Evolutionary conservation across 129 eudicot species (phyloP).

Genomic region (Heracleum sosnowskyi): DNA sequence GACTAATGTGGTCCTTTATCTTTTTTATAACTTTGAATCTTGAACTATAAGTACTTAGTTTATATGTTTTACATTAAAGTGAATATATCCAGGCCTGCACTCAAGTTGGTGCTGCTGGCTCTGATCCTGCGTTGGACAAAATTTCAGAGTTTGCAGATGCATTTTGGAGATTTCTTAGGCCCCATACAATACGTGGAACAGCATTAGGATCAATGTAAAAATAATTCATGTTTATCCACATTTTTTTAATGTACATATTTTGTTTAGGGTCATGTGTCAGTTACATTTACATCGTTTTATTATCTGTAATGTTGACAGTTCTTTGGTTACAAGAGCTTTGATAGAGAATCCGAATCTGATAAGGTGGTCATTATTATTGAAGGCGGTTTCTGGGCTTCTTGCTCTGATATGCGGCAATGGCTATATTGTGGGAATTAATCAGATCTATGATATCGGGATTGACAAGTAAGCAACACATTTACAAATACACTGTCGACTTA

Average conservation of each 20-base stretch:
- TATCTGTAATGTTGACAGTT: conserved; percentile 36
- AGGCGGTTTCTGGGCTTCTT: conserved; percentile 83
- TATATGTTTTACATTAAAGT: conserved; percentile 21
- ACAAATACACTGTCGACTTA: neutral
- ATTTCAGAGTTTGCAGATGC: conserved; percentile 65
- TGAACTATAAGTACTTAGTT: conserved; percentile 10
- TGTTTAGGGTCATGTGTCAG: neutral
- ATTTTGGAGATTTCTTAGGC: conserved; percentile 94
- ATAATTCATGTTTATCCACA: neutral
- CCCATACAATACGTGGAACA: conserved; percentile 98
- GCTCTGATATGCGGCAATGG: conserved; percentile 98
- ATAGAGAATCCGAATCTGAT: conserved; percentile 85
- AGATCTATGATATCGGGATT: conserved; percentile 94
- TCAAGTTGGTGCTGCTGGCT: conserved; percentile 79
- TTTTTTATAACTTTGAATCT: neutral
- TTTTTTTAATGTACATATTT: neutral
- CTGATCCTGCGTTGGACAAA: conserved; percentile 52
- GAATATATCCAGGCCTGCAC: conserved; percentile 65
- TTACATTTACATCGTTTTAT: conserved; percentile 7
- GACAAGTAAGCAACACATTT: conserved; percentile 66
- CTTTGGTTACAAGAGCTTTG: conserved; percentile 81
- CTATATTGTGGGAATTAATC: conserved; percentile 94
- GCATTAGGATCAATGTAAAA: conserved; percentile 80
- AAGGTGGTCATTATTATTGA: conserved; percentile 76
- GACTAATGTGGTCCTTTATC: neutral